Base-by-base conservation (phyloP, 2,329 filamentous ascomycete species). In the Akanthomyces dipterigenus region DNA sequence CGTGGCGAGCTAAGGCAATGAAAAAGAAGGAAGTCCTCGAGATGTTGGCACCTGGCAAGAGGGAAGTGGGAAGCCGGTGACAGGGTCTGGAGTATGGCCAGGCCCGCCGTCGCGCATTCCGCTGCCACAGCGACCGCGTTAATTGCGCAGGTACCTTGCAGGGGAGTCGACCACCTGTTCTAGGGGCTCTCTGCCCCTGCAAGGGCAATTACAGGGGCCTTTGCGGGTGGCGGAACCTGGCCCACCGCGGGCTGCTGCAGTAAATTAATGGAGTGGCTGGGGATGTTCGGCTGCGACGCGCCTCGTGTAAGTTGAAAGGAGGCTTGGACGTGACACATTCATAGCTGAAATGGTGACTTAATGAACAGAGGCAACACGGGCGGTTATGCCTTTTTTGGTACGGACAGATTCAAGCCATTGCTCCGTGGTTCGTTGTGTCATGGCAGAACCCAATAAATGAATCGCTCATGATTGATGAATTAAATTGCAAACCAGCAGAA, bases 71-170 rank as follows among this genome's bases (percentile, higher is more conserved):
- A 56, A 45, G 54, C n/a, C 36, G 53, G 53, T 46, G 42, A 46
- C n/a, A n/a, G 18, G 53, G 28, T 11, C 9, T 7, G 22, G 14
- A 28, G 31, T 5, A 7, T n/a, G n/a, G n/a, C n/a, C 8, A 31
- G 55, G 42, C 55, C 55, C 55, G 43, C 59, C 26, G 63, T 57
- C 54, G 64, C 64, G 60, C 55, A 59, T 51, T 45, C 56, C 56
- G 56, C 56, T 59, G 56, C 34, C 46, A 59, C 31, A 24, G 48
- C 56, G 56, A 51, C 56, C 34, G 46, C 56, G 38, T 59, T 42
- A 53, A 59, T 34, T 42, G 22, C 22, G 20, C 43, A 46, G 43
- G 36, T 16, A 9, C 9, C 36, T 38, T 38, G 16, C 11, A 38
- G 36, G 36, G 36, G 31, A 34, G 3, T 34, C 31, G 3, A 9